A percentile compares a stretch with the other conserved stretches of the same genome.
phyloP scores from a whole-genome alignment of 2,329 filamentous ascomycete genomes.

The Simplicillium sp. region DNA sequence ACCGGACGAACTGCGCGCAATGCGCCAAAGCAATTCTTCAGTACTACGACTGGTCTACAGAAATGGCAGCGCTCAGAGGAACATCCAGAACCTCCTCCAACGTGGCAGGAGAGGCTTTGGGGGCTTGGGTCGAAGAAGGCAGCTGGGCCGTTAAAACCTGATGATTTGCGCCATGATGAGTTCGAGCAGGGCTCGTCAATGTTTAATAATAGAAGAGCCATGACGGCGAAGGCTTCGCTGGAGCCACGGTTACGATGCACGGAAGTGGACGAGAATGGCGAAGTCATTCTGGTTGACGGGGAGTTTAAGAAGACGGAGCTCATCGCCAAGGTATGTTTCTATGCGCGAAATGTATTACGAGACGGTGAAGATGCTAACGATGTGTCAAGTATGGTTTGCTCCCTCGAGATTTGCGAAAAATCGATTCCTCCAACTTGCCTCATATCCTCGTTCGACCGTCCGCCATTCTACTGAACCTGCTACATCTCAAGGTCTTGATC shows the following conservation, averaged over 20 bases:
- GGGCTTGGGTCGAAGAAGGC: slow-evolving; percentile 27
- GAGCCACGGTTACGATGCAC: slow-evolving; percentile 86
- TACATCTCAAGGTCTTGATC: slow-evolving; percentile 93
- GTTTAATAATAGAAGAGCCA: slow-evolving; percentile 60
- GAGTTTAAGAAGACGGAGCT: slow-evolving; percentile 98
- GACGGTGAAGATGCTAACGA: slow-evolving; percentile 4
- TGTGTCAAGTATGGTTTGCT: slow-evolving; percentile 71
- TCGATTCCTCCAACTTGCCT: slow-evolving; percentile 90
- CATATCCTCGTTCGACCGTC: slow-evolving; percentile 91
- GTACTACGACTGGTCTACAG: background rate
- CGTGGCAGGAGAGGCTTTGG: slow-evolving; percentile 42
- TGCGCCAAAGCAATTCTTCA: slow-evolving; percentile 11
- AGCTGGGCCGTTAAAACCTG: slow-evolving; percentile 36
- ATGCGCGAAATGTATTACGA: background rate
- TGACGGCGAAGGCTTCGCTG: slow-evolving; percentile 67
- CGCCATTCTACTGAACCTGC: slow-evolving; percentile 86
- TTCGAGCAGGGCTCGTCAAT: slow-evolving; percentile 45
- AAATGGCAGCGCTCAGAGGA: background rate
- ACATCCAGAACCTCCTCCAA: slow-evolving; percentile 13
- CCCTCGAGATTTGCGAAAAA: slow-evolving; percentile 91
- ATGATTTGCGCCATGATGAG: slow-evolving; percentile 48
- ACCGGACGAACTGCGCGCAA: slow-evolving; percentile 12
- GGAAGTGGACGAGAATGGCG: slow-evolving; percentile 85
- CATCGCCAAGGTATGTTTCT: slow-evolving; percentile 69
- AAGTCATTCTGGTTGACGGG: slow-evolving; percentile 84